phyloP scores from a whole-genome alignment of 805 yeast genomes.

The Ogataea kodamae region DNA sequence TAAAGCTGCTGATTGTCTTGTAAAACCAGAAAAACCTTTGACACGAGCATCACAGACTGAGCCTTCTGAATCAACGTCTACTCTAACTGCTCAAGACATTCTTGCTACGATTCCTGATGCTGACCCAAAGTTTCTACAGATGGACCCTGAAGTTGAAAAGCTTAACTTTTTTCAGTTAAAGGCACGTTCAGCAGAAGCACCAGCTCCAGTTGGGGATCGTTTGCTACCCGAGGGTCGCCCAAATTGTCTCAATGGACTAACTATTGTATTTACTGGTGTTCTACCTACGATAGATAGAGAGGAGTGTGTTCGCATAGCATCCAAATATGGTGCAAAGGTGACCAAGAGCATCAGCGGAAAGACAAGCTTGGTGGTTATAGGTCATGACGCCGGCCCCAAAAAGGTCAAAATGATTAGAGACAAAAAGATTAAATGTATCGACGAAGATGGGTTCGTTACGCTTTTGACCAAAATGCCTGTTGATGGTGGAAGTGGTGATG shows the following conservation, averaged over 20 bases:
- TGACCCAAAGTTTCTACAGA: conserved; percentile 38
- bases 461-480: conserved; percentile 79
- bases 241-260: conserved; percentile 82
- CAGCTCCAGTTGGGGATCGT: conserved; percentile 34
- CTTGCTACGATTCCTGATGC: conserved; percentile 72
- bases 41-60: no score
- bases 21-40: no score
- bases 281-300: conserved; percentile 77
- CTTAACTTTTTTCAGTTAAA: conserved; percentile 54
- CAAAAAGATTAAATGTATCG: conserved; percentile 72
- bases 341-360: conserved; percentile 81
- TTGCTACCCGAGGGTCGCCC: conserved; percentile 80
- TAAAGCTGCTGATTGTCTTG: no score
- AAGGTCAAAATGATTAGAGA: conserved; percentile 78
- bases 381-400: conserved; percentile 96
- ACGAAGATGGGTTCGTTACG: conserved; percentile 80
- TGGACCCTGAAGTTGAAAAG: conserved; percentile 45
- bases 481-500: conserved; percentile 84
- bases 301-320: conserved; percentile 71
- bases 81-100: conserved; percentile 48
- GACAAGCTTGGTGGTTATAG: conserved; percentile 85
- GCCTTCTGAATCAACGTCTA: neutral
- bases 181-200: conserved; percentile 38
- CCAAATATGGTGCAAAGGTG: conserved; percentile 86
- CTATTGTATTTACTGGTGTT: conserved; percentile 90